Evolutionary conservation across 2,329 filamentous ascomycete genomes (phyloP).

Genomic region (Colletotrichum brevisporum): DNA sequence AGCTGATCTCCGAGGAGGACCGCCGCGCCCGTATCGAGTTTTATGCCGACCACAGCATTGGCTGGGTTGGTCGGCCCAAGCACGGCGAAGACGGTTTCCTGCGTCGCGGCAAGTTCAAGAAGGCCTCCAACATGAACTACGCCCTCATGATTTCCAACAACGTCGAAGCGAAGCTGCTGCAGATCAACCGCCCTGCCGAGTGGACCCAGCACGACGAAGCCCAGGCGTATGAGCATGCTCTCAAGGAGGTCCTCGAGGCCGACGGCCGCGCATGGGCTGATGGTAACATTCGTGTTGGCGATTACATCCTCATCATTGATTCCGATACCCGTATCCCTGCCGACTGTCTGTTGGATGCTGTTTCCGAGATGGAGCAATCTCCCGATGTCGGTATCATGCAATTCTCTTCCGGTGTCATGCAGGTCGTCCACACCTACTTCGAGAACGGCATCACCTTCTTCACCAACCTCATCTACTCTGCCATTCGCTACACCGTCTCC

Average conservation of each 20-base stretch:
- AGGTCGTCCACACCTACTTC: constrained; percentile 81
- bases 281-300: constrained; percentile 87
- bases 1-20: constrained; percentile 75
- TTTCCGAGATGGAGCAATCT: constrained; percentile 85
- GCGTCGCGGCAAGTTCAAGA: constrained; percentile 77
- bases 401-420: constrained; percentile 84
- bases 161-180: constrained; percentile 77
- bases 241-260: constrained; percentile 76
- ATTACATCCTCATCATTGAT: constrained; percentile 85
- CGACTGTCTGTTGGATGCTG: constrained; percentile 84
- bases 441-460: constrained; percentile 80
- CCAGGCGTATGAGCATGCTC: constrained; percentile 73
- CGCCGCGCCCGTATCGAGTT: constrained; percentile 75
- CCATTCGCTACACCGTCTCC: constrained; percentile 82
- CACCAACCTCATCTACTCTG: constrained; percentile 81
- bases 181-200: constrained; percentile 67
- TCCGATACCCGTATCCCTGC: constrained; percentile 84
- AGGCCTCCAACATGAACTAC: constrained; percentile 83
- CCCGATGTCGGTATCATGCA: constrained; percentile 85
- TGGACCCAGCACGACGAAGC: constrained; percentile 81
- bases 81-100: constrained; percentile 74
- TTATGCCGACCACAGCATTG: constrained; percentile 78
- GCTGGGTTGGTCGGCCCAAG: constrained; percentile 76
- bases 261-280: constrained; percentile 83
- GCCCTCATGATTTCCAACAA: constrained; percentile 77